A percentile compares a stretch with the other conserved stretches of the same genome.
phyloP scores from a whole-genome alignment of 1,284 basidiomycete genomes.

The Apiotrichum veenhuisii region DNA sequence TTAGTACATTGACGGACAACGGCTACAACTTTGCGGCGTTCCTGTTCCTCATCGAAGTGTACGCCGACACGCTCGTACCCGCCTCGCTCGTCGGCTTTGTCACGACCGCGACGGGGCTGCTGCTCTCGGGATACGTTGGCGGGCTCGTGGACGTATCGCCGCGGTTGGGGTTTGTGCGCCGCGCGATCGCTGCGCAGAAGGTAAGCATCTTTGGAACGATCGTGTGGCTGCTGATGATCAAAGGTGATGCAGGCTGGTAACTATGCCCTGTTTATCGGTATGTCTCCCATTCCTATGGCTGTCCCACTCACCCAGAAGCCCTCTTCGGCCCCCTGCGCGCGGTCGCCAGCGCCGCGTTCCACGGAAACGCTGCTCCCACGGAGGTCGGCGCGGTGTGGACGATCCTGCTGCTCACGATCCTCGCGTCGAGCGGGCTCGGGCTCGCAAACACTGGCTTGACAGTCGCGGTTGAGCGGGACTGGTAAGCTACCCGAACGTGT shows the following conservation, averaged over 20 bases:
- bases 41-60: constrained; percentile 45
- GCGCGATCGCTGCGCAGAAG: constrained; percentile 50
- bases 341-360: constrained; percentile 25
- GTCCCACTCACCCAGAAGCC: constrained; percentile 12
- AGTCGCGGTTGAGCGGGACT: constrained; percentile 53
- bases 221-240: too few species aligned
- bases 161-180: constrained; percentile 38
- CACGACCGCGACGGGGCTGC: constrained; percentile 47
- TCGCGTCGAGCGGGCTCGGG: constrained; percentile 37
- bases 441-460: constrained; percentile 51
- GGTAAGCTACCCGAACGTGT: constrained; percentile 29
- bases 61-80: constrained; percentile 47
- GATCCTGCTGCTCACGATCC: constrained; percentile 45
- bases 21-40: constrained; percentile 37
- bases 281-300: too few species aligned
- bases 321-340: constrained; percentile 39
- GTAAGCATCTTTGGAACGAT: constrained; percentile 7
- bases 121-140: constrained; percentile 48
- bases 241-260: constrained; percentile 12
- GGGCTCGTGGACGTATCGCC: constrained; percentile 43
- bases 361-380: constrained; percentile 9
- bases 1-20: constrained; percentile 27
- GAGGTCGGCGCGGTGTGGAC: constrained; percentile 17
- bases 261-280: constrained; percentile 47
- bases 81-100: constrained; percentile 53